Evolutionary conservation across 257 asterid species (phyloP).

Genomic region (Capsicum chinense): DNA sequence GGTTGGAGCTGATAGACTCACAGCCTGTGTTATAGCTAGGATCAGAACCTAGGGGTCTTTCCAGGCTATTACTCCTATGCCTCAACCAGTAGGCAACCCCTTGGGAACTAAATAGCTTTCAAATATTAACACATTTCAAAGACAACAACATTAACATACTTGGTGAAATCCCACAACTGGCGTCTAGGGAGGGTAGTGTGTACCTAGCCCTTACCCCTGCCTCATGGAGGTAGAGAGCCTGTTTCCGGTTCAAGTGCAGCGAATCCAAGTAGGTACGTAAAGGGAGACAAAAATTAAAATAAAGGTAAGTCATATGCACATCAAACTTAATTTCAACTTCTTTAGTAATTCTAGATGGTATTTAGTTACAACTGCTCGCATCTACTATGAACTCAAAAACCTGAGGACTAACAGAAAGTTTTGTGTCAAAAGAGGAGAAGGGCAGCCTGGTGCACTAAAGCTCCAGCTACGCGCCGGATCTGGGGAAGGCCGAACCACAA

Average conservation of each 20-base stretch:
- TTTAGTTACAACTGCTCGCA: background rate
- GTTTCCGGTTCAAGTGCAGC: too few species aligned
- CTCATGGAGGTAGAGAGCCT: too few species aligned
- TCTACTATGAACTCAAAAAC: background rate
- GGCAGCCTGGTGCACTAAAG: too few species aligned
- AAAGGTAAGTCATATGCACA: background rate
- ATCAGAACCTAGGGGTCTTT: background rate
- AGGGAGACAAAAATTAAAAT: background rate
- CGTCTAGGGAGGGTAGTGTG: too few species aligned
- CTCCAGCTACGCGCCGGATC: too few species aligned
- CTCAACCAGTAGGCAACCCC: background rate
- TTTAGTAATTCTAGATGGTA: background rate
- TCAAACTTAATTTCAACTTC: conserved; percentile 4
- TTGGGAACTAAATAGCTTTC: background rate
- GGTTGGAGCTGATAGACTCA: conserved; percentile 20
- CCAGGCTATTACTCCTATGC: background rate
- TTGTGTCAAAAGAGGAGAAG: background rate
- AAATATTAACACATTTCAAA: conserved; percentile 5
- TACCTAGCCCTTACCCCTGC: too few species aligned
- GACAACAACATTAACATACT: too few species aligned
- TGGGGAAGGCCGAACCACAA: too few species aligned
- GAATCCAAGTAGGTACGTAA: too few species aligned
- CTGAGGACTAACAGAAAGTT: background rate
- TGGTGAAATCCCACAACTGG: too few species aligned
- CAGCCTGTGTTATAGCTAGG: background rate